Conservation (phyloP, 2,329 filamentous ascomycete genomes). For the Colletotrichum cordylinicola region DNA sequence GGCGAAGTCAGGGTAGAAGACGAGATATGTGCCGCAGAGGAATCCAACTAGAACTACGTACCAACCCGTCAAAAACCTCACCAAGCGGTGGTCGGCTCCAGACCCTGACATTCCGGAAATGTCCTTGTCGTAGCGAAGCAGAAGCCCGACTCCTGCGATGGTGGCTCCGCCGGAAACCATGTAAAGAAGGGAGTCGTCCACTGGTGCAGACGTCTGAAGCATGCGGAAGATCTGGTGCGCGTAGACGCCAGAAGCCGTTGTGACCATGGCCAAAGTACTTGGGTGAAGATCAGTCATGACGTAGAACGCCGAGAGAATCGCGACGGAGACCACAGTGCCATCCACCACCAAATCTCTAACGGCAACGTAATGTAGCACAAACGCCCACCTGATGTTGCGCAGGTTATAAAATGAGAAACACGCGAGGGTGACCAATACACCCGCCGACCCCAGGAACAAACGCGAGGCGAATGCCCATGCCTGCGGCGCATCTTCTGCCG, state of each 20-base stretch:
- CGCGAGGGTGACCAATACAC: conserved; percentile 28
- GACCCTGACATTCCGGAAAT: not conserved
- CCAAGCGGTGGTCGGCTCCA: not conserved
- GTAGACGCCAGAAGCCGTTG: conserved; percentile 27
- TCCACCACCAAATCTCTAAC: conserved; percentile 35
- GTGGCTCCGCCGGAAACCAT: not conserved
- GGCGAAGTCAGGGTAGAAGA: conserved; percentile 9
- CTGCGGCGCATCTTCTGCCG: conserved; percentile 25
- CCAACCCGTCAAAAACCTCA: conserved; percentile 8
- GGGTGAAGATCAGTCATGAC: conserved; percentile 32
- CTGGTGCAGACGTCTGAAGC: not conserved
- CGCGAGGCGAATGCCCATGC: conserved; percentile 28
- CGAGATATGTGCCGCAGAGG: conserved; percentile 13
- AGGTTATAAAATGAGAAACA: conserved; percentile 32
- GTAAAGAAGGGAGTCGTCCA: conserved; percentile 1
- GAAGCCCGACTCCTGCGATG: conserved; percentile 20
- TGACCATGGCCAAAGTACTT: conserved; percentile 30
- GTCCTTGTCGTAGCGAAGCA: conserved; percentile 17
- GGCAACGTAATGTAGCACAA: conserved; percentile 32
- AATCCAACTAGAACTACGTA: conserved; percentile 19
- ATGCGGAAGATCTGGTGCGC: conserved; percentile 24
- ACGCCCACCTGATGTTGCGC: conserved; percentile 32
- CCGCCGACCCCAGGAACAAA: conserved; percentile 27
- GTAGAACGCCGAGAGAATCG: conserved; percentile 30
- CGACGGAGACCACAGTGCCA: conserved; percentile 27